Base-by-base conservation (phyloP, 768 basidiomycete genomes). In the Tubosaeta sp. region DNA sequence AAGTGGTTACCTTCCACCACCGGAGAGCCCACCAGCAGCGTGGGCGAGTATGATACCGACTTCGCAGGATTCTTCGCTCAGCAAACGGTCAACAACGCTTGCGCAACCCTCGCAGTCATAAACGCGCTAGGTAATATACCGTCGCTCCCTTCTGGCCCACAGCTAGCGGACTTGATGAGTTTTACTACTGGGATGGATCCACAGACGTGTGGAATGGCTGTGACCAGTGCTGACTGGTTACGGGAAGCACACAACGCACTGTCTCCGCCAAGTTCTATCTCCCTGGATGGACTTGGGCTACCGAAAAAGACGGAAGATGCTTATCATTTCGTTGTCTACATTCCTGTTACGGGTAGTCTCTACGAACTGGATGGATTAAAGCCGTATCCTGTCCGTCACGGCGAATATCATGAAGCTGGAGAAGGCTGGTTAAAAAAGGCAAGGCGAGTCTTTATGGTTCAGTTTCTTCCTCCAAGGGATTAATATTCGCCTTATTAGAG, bases 281-380 rank as follows among this genome's bases (percentile, higher is more conserved):
- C 91, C 6, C 73, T 95, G 48, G 90, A 93, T 62, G 91, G 93
- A 17, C 77, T 92, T 22, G 85, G 82, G 22, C 74, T 88, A 19
- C 81, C 80, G 26, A 87, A 75, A 59, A 83, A 73, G 59, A 71
- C 72, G 5, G 84, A 85, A 64, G 97, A 98, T 61, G 95, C 95
- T 12, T 99, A 95, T 69, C 95, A 99, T 62, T 99, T 98, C 63
- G 85, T 98, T 38, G 87, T 95, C 11, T 99, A 97, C 67, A 73
- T 95, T 44, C 95, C 95, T 5, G 72, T 84, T 39, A 78, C 85
- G 69, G 95, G 90, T 17, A 77, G 79, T 22, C 71, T 99, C 41
- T 97, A 95, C 70, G 95, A 99, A 71, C 78, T 99, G 31, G 95
- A 98, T 63, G 95, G 95, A 11, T 72, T 99, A 58, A 91, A 93